Conservation (phyloP, 225 moss, liverwort and hornwort genomes). For the Climacium dendroides region DNA sequence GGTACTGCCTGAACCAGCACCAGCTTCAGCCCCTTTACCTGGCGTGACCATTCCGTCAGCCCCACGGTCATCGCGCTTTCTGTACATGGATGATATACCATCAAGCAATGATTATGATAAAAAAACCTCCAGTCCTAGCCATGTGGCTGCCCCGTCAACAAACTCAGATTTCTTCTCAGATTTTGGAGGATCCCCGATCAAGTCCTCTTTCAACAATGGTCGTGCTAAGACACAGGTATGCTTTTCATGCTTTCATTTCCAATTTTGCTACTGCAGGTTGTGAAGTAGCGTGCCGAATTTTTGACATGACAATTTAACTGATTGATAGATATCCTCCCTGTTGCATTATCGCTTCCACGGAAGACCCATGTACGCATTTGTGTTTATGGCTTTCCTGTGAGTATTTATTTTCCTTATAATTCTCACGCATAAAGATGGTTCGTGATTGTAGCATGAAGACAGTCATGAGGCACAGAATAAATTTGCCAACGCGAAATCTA, state of each 20-base stretch:
- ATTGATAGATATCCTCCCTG: not conserved
- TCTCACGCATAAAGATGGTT: not conserved
- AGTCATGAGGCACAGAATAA: conserved; percentile 83
- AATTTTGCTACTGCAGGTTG: not conserved
- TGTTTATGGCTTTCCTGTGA: not conserved
- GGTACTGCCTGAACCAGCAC: conserved; percentile 45
- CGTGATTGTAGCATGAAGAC: conserved; percentile 56
- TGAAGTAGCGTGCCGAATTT: not conserved
- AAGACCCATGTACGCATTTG: not conserved
- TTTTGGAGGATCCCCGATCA: conserved; percentile 46
- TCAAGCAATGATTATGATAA: conserved; percentile 25
- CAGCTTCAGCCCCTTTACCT: conserved; percentile 15
- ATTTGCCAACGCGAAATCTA: conserved; percentile 94
- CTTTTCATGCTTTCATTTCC: not conserved
- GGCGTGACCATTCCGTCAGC: conserved; percentile 42
- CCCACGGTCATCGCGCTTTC: conserved; percentile 73
- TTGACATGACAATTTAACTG: not conserved
- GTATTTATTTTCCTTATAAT: not conserved
- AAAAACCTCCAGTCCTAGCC: conserved; percentile 41
- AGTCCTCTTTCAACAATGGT: conserved; percentile 34
- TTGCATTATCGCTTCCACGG: not conserved
- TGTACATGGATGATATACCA: conserved; percentile 62
- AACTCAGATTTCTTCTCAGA: conserved; percentile 77
- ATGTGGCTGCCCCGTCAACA: conserved; percentile 70
- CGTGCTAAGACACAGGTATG: conserved; percentile 59